Conservation (phyloP, 2,329 filamentous ascomycete species). For the Lasiodiplodia hormozganensis region DNA sequence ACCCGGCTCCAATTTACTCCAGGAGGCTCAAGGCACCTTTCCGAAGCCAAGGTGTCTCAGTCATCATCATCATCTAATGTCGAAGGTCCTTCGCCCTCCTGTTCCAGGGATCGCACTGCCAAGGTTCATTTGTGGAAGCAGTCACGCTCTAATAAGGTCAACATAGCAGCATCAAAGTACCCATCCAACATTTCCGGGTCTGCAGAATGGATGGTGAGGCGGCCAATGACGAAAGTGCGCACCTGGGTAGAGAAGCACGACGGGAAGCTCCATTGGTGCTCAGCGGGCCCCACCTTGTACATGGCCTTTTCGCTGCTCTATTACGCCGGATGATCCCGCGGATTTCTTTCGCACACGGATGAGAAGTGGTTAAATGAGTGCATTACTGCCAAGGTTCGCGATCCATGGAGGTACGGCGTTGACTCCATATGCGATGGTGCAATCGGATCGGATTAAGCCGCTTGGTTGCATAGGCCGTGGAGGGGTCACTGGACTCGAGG, state of each 20-base stretch:
- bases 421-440: neutral
- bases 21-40: neutral
- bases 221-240: neutral
- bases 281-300: no score
- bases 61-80: neutral
- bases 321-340: neutral
- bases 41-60: no score
- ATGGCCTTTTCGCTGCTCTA: neutral
- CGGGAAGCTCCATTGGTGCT: neutral
- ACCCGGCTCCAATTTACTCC: neutral
- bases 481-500: neutral
- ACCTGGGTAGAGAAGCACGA: neutral
- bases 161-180: neutral
- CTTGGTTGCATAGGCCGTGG: neutral
- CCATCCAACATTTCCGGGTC: neutral
- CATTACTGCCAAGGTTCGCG: neutral
- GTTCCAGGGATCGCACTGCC: no score
- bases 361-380: neutral
- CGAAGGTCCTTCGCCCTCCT: neutral
- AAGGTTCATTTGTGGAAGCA: conserved; percentile 2
- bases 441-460: neutral
- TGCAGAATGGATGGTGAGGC: neutral
- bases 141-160: neutral
- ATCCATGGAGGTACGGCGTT: neutral
- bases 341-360: neutral